Base-by-base conservation (phyloP, 73 alveolate genomes). In the Breviolum minutum region DNA sequence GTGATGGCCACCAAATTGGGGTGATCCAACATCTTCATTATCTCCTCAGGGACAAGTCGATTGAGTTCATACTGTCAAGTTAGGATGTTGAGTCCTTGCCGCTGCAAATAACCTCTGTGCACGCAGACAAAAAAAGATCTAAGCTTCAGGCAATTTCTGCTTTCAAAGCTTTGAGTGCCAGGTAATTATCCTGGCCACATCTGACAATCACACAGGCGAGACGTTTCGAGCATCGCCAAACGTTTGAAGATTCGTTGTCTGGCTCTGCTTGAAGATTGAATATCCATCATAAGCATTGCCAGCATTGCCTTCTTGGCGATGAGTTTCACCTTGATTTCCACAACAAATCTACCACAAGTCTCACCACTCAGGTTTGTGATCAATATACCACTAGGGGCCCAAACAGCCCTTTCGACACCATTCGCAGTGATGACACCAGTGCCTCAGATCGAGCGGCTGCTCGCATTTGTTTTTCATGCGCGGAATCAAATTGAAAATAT, bases 1-100 rank as follows among this genome's bases (percentile, higher is more conserved):
- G 90, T 71, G 66, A 92, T 92, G 79, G 98, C 71, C 68, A 92
- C 87, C 68, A 92, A 66, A 24, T 92, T 92, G n/a, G 98, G 98
- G 54, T 92, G 98, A 89, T 92, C 98, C 98, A 92, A 61, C 98
- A 32, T 63, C 79, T 92, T 92, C 98, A 92, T 92, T 7, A 92
- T 92, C 83, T 92, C 98, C 98, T 92, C 61, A 16, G 54, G 61
- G 54, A 40, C 54, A 40, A 40, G 54, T 40, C 54, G 54, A 40
- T 40, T 40, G 54, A 40, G 54, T 40, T 40, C 54, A 40, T 40
- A 40, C n/a, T n/a, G n/a, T 68, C 77, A 14, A 68, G 77, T 14
- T 14, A 22, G 24, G 24, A 40, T 40, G 54, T 40, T 40, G 54
- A 40, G 54, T 40, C 54, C 54, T 40, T 40, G 54, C 54, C 54